Percentiles rank a stretch among this genome's conserved stretches.
Conservation (phyloP, 257 asterid genomes). For the Ajuga chamaepitys region DNA sequence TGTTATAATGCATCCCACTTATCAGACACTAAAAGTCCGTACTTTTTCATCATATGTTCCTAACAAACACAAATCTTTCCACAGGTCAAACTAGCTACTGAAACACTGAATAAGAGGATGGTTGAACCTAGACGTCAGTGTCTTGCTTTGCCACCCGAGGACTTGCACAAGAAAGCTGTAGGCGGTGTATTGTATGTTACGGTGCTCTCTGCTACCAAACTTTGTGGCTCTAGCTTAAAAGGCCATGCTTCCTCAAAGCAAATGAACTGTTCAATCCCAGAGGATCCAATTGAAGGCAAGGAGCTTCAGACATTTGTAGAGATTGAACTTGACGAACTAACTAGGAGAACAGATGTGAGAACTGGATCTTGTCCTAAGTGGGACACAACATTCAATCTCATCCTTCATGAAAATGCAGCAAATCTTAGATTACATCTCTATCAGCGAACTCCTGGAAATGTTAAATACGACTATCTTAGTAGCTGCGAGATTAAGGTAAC, state of each 20-base stretch:
- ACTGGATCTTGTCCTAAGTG: conserved; percentile 72
- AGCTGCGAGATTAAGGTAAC: conserved; percentile 92
- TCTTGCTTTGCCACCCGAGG: conserved; percentile 69
- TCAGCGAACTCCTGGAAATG: conserved; percentile 60
- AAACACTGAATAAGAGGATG: conserved; percentile 77
- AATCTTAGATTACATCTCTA: conserved; percentile 63
- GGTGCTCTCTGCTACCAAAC: conserved; percentile 54
- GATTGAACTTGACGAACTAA: conserved; percentile 80
- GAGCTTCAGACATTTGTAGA: conserved; percentile 77
- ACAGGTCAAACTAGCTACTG: conserved; percentile 76
- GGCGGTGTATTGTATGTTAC: conserved; percentile 71
- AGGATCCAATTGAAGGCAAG: conserved; percentile 34
- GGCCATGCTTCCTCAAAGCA: conserved; percentile 39
- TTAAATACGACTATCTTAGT: conserved; percentile 70
- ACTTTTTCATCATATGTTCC: too few relatives aligned
- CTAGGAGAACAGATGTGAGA: conserved; percentile 61
- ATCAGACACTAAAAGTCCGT: too few relatives aligned
- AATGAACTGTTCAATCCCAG: conserved; percentile 24
- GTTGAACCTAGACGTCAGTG: conserved; percentile 95
- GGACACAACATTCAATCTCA: conserved; percentile 74
- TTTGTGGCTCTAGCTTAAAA: conserved; percentile 42
- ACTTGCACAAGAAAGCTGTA: conserved; percentile 67
- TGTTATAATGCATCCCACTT: too few relatives aligned
- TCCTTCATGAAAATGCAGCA: conserved; percentile 77
- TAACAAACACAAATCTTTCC: conserved; percentile 8